phyloP scores from a whole-genome alignment of 2,329 filamentous ascomycete species.

The Alternaria arbusti region DNA sequence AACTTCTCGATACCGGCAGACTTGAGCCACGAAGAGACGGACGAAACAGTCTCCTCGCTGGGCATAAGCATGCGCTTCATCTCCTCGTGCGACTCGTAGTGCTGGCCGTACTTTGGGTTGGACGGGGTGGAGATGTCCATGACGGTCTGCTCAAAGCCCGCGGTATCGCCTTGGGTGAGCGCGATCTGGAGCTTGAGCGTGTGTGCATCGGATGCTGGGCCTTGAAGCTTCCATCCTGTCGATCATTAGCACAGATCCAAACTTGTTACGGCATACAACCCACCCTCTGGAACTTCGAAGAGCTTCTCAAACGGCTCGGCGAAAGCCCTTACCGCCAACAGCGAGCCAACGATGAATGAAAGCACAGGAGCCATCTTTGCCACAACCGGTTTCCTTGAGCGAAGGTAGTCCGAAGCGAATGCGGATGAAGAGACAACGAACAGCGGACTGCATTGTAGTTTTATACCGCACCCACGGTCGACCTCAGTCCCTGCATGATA shows the following conservation, averaged over 20 bases:
- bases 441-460: background rate
- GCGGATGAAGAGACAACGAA: constrained; percentile 4
- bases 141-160: constrained; percentile 50
- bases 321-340: constrained; percentile 28
- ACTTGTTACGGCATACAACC: background rate
- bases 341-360: constrained; percentile 30
- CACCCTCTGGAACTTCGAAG: constrained; percentile 28
- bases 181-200: constrained; percentile 40
- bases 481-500: background rate
- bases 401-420: constrained; percentile 11
- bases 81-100: constrained; percentile 52
- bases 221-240: constrained; percentile 32
- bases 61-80: constrained; percentile 54
- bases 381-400: constrained; percentile 17
- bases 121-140: constrained; percentile 56
- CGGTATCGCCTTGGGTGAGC: constrained; percentile 36
- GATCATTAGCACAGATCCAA: background rate
- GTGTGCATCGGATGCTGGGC: constrained; percentile 24
- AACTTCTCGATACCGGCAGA: constrained; percentile 47
- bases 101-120: constrained; percentile 56
- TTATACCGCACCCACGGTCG: constrained; percentile 1
- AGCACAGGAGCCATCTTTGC: constrained; percentile 31
- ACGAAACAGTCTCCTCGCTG: constrained; percentile 43
- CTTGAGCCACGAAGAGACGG: constrained; percentile 55
- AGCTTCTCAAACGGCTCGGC: constrained; percentile 38